A percentile compares a stretch with the other conserved stretches of the same genome.
Conservation (phyloP, 768 basidiomycete genomes). For the Dacryopinax spathularia region DNA sequence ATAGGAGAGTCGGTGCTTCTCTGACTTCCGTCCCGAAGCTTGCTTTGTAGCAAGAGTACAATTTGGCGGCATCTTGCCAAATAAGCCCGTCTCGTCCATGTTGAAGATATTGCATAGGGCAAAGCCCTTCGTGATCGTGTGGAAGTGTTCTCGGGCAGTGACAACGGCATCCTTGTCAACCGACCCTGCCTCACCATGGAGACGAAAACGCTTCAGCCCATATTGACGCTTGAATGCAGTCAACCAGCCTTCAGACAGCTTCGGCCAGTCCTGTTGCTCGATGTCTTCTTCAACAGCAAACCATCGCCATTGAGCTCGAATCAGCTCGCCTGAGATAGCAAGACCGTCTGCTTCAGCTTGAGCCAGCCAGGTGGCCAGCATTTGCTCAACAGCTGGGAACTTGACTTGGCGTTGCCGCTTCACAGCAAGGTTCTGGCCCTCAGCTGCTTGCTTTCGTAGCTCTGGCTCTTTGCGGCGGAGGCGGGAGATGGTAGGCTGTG, state of each 20-base stretch:
- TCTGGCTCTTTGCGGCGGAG: neutral
- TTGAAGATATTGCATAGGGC: neutral
- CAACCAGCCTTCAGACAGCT: no score
- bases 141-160: constrained; percentile 12
- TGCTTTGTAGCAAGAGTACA: constrained; percentile 21
- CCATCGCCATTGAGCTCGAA: no score
- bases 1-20: constrained; percentile 23
- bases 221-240: no score
- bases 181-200: constrained; percentile 23
- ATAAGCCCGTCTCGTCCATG: neutral
- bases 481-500: neutral
- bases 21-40: constrained; percentile 25
- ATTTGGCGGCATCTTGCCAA: constrained; percentile 19
- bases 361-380: constrained; percentile 23
- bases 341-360: constrained; percentile 19
- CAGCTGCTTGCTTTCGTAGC: neutral
- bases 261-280: no score
- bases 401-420: constrained; percentile 24
- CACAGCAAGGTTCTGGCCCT: neutral
- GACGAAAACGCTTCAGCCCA: neutral
- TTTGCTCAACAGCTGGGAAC: constrained; percentile 25
- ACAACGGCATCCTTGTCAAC: constrained; percentile 17
- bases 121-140: constrained; percentile 8
- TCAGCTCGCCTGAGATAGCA: neutral
- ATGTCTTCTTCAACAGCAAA: no score